Conservation (phyloP, 1,284 basidiomycete genomes). For the Phellopilus nigrolimitatus region DNA sequence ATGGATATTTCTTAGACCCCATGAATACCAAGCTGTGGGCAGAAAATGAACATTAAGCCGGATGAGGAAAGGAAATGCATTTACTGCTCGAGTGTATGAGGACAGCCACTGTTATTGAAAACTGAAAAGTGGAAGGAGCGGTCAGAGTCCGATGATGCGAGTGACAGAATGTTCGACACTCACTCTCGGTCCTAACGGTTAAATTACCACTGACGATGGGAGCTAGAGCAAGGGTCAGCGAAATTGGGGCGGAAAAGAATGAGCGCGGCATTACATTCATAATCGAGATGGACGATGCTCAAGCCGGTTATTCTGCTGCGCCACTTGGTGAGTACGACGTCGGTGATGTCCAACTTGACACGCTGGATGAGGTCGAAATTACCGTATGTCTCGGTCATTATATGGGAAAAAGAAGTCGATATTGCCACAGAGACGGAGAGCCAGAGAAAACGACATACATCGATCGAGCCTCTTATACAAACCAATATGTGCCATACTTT, state of each 20-base stretch:
- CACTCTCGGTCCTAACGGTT: slow-evolving; percentile 89
- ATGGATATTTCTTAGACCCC: slow-evolving; percentile 92
- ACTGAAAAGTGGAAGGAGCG: slow-evolving; percentile 45
- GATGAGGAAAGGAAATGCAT: neutral
- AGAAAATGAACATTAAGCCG: slow-evolving; percentile 18
- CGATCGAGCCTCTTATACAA: neutral
- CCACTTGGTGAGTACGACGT: slow-evolving; percentile 82
- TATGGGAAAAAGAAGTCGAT: neutral
- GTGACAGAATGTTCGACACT: slow-evolving; percentile 25
- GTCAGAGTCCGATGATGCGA: slow-evolving; percentile 15
- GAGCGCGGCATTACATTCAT: slow-evolving; percentile 53
- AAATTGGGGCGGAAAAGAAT: slow-evolving; percentile 16
- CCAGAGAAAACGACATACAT: slow-evolving; percentile 5
- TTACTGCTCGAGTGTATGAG: slow-evolving; percentile 91
- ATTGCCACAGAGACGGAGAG: slow-evolving; percentile 1
- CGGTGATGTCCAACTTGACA: slow-evolving; percentile 69
- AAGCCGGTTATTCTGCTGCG: slow-evolving; percentile 74
- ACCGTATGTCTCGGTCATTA: slow-evolving; percentile 40
- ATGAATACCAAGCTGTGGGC: slow-evolving; percentile 77
- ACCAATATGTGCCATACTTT: too few species aligned
- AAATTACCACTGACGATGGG: slow-evolving; percentile 93
- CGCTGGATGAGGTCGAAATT: slow-evolving; percentile 79
- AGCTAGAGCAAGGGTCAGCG: slow-evolving; percentile 41
- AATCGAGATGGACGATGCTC: slow-evolving; percentile 77
- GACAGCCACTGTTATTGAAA: slow-evolving; percentile 89